These are phyloP conservation scores for Jaenimonas drosophilae DNA, from an alignment of 208 protist genomes.

Conservation along the genomic window DNA sequence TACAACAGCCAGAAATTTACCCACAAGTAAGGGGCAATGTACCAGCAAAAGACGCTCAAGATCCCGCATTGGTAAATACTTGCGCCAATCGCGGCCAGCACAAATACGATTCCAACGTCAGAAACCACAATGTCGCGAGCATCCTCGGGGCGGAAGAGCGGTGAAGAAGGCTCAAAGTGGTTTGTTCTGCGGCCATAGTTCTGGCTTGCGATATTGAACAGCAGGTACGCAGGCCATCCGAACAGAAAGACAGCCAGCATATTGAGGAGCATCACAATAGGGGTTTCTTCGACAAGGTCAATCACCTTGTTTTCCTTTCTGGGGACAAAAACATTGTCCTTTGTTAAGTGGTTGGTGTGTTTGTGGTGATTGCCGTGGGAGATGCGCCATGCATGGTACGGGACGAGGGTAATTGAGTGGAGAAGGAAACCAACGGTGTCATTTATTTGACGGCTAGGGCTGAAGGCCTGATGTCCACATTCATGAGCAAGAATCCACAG, in stretches of 20 bases:
- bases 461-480: constrained; percentile 92
- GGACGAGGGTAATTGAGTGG: constrained; percentile 85
- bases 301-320: constrained; percentile 43
- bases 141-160: constrained; percentile 74
- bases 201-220: constrained; percentile 67
- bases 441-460: constrained; percentile 58
- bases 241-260: constrained; percentile 71
- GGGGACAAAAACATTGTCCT: constrained; percentile 85
- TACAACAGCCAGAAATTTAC: constrained; percentile 89
- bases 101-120: constrained; percentile 52
- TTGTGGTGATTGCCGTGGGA: constrained; percentile 91
- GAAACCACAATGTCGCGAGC: constrained; percentile 55
- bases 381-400: constrained; percentile 91
- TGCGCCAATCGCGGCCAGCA: constrained; percentile 28
- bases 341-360: constrained; percentile 90
- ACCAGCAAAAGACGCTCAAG: constrained; percentile 59
- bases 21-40: constrained; percentile 76
- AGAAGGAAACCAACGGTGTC: constrained; percentile 83
- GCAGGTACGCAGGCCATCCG: constrained; percentile 87
- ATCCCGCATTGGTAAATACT: constrained; percentile 39
- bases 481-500: constrained; percentile 93
- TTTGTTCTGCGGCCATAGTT: constrained; percentile 56
- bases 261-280: constrained; percentile 29
- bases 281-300: constrained; percentile 61
- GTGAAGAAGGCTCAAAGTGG: constrained; percentile 79